Evolutionary conservation across 768 basidiomycete species (phyloP).

Genomic region (Candolleomyces efflorescens): DNA sequence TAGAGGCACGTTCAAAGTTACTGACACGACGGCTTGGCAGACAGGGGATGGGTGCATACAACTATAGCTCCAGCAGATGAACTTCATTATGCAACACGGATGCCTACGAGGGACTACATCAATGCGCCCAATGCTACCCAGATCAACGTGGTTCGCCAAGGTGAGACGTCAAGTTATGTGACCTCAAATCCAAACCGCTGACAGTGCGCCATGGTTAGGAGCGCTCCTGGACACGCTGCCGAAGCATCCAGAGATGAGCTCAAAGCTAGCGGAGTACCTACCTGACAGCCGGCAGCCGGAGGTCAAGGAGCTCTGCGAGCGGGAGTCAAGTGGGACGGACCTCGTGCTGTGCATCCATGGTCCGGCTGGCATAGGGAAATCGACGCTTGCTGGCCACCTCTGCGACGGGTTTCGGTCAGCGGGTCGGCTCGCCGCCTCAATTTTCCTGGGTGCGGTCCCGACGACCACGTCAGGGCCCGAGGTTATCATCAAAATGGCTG

Average conservation of each 20-base stretch:
- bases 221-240: background rate
- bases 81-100: too few relatives aligned
- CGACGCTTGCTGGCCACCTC: slow-evolving; percentile 5
- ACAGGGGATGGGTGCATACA: too few relatives aligned
- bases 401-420: background rate
- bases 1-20: too few relatives aligned
- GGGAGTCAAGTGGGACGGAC: background rate
- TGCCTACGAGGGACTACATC: too few relatives aligned
- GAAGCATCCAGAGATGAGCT: background rate
- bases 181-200: too few relatives aligned
- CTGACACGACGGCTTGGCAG: too few relatives aligned
- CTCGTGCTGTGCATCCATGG: slow-evolving; percentile 9
- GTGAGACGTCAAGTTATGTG: too few relatives aligned
- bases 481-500: slow-evolving; percentile 6
- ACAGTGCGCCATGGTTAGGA: too few relatives aligned
- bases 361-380: slow-evolving; percentile 10
- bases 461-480: background rate
- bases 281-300: background rate
- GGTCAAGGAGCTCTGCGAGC: background rate
- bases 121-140: too few relatives aligned
- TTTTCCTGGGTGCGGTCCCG: background rate
- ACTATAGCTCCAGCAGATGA: too few relatives aligned
- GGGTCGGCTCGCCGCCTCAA: background rate
- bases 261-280: background rate
- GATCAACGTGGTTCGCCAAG: too few relatives aligned